These are phyloP conservation scores for Urtica urens DNA, from an alignment of 306 rosid genomes.

Conservation along the genomic window DNA sequence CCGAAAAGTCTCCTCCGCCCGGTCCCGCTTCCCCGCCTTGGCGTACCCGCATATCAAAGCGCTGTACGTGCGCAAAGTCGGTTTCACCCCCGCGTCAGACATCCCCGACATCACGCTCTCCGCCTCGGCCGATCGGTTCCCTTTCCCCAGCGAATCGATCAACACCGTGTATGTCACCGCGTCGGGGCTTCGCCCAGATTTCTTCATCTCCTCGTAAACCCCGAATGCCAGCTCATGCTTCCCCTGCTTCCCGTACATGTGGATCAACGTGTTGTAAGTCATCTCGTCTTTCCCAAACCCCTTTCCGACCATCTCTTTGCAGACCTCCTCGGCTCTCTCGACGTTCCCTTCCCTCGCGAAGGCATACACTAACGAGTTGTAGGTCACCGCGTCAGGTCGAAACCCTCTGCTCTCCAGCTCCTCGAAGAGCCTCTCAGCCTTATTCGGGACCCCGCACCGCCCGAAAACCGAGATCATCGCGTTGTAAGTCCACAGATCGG, in stretches of 20 bases:
- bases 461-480: conserved; percentile 93
- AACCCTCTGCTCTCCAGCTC: conserved; percentile 75
- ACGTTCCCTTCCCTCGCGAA: conserved; percentile 69
- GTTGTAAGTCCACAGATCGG: conserved; percentile 96
- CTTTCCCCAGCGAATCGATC: conserved; percentile 88
- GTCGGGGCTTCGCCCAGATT: conserved; percentile 60
- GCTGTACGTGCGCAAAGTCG: conserved; percentile 75
- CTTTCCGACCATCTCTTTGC: conserved; percentile 67
- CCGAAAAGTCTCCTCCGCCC: conserved; percentile 69
- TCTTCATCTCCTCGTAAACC: conserved; percentile 76
- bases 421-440: conserved; percentile 59
- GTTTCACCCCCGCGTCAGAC: conserved; percentile 79
- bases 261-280: conserved; percentile 86
- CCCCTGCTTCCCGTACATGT: conserved; percentile 87
- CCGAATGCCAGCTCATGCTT: conserved; percentile 54
- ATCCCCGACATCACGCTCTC: conserved; percentile 76
- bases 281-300: conserved; percentile 92
- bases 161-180: conserved; percentile 75
- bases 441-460: conserved; percentile 55
- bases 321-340: conserved; percentile 48
- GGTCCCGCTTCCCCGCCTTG: conserved; percentile 56
- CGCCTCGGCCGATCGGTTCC: conserved; percentile 64
- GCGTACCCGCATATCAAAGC: conserved; percentile 88
- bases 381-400: conserved; percentile 84
- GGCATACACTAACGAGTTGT: conserved; percentile 75